A percentile compares a stretch with the other conserved stretches of the same genome.
Conservation (phyloP, 106 monocot genomes). For the Dendrobium huoshanense region DNA sequence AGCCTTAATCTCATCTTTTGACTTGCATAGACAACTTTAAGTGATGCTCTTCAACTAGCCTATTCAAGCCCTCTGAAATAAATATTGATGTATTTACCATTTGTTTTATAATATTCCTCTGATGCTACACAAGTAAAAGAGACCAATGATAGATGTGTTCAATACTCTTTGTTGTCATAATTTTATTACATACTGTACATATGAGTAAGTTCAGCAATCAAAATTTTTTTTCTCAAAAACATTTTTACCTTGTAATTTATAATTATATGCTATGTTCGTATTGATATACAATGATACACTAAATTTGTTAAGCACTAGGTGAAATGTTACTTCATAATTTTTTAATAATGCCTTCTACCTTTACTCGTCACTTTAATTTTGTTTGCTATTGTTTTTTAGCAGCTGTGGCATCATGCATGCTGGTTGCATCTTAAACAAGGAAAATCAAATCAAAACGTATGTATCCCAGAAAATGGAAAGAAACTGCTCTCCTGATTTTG, state of each 20-base stretch:
- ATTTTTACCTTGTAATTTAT: neutral
- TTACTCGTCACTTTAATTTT: neutral
- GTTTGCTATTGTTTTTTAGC: too few relatives aligned
- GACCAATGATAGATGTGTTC: neutral
- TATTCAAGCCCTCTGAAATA: too few relatives aligned
- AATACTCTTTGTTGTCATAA: neutral
- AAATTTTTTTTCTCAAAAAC: neutral
- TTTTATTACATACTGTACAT: neutral
- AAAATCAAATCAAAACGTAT: too few relatives aligned
- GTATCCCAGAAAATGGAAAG: too few relatives aligned
- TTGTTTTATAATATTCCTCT: too few relatives aligned
- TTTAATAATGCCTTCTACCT: neutral
- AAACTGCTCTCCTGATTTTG: too few relatives aligned
- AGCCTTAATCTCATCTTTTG: too few relatives aligned
- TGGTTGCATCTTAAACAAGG: too few relatives aligned
- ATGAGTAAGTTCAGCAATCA: neutral
- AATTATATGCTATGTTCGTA: neutral
- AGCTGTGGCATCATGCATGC: constrained; percentile 39
- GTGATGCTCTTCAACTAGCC: too few relatives aligned
- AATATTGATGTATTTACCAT: too few relatives aligned
- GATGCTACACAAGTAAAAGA: too few relatives aligned
- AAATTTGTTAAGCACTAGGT: neutral
- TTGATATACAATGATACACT: neutral
- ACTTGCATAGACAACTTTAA: too few relatives aligned
- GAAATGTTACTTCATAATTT: neutral